Percentiles rank a stretch among this genome's conserved stretches.
These are phyloP conservation scores for Kuraishia piskuri DNA, from an alignment of 805 yeast species.

Conservation along the genomic window DNA sequence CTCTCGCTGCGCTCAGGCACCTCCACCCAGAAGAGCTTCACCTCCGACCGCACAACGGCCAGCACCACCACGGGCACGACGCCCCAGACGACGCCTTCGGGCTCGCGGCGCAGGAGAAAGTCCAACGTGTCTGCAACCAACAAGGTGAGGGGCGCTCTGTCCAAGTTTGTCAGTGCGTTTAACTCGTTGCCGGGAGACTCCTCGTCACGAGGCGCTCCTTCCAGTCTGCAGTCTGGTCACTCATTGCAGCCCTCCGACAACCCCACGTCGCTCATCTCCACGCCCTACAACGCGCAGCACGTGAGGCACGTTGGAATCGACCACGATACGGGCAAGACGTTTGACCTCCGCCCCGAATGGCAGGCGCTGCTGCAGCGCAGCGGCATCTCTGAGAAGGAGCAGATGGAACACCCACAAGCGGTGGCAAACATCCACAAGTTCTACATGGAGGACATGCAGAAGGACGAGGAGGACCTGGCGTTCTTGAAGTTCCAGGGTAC, in stretches of 20 bases:
- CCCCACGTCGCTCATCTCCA: constrained; percentile 53
- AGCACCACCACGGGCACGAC: background rate
- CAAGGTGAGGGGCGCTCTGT: constrained; percentile 50
- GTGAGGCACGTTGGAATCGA: constrained; percentile 93
- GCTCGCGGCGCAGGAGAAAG: constrained; percentile 23
- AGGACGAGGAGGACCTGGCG: constrained; percentile 19
- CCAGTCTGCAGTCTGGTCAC: background rate
- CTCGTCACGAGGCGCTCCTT: constrained; percentile 9
- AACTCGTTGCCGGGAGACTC: constrained; percentile 7
- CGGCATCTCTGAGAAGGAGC: constrained; percentile 84
- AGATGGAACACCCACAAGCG: constrained; percentile 87
- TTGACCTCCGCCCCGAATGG: constrained; percentile 94
- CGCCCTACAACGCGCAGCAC: constrained; percentile 86
- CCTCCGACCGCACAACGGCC: too few relatives aligned
- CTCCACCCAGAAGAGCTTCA: background rate
- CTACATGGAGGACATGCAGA: constrained; percentile 53
- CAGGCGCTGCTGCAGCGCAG: constrained; percentile 71
- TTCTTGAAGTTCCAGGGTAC: constrained; percentile 4
- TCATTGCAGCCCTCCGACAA: constrained; percentile 5
- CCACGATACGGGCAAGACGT: constrained; percentile 72
- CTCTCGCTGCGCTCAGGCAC: background rate
- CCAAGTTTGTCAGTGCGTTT: constrained; percentile 30
- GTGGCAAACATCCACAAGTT: constrained; percentile 87
- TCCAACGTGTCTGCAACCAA: constrained; percentile 21
- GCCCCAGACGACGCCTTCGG: background rate